These are phyloP conservation scores for Lyophyllum semitale DNA, from an alignment of 768 basidiomycete species.

Conservation along the genomic window DNA sequence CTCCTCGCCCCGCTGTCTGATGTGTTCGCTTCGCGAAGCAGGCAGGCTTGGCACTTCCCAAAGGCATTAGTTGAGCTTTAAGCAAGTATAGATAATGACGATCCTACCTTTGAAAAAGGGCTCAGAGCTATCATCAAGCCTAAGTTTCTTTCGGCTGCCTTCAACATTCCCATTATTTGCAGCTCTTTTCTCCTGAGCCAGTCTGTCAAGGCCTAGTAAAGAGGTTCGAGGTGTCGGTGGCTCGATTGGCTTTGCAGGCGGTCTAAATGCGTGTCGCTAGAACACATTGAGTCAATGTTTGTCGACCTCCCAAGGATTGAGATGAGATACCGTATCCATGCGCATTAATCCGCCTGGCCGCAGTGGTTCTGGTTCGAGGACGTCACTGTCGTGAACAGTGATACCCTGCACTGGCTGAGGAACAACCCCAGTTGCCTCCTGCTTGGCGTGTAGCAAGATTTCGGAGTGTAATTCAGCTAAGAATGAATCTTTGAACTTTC, in stretches of 20 bases:
- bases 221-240: slow-evolving; percentile 81
- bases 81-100: background rate
- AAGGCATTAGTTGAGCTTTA: slow-evolving; percentile 7
- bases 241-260: slow-evolving; percentile 71
- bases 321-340: slow-evolving; percentile 55
- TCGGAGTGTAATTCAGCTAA: slow-evolving; percentile 79
- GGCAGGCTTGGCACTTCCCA: slow-evolving; percentile 82
- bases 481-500: slow-evolving; percentile 82
- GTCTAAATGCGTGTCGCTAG: slow-evolving; percentile 80
- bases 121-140: slow-evolving; percentile 62
- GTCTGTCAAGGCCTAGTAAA: slow-evolving; percentile 80
- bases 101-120: slow-evolving; percentile 85
- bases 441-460: slow-evolving; percentile 70
- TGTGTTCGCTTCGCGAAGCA: slow-evolving; percentile 48
- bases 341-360: slow-evolving; percentile 79
- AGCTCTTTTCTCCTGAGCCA: slow-evolving; percentile 87
- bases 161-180: slow-evolving; percentile 50
- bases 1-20: slow-evolving; percentile 79
- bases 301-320: background rate
- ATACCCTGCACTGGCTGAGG: slow-evolving; percentile 74
- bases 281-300: slow-evolving; percentile 1
- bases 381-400: slow-evolving; percentile 76
- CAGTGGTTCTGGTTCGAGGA: slow-evolving; percentile 78
- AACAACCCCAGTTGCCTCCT: slow-evolving; percentile 55
- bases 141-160: slow-evolving; percentile 65